Percentiles rank a stretch among this genome's conserved stretches.
Conservation (phyloP, 2,329 filamentous ascomycete genomes). For the Sarocladiaceae sp. region DNA sequence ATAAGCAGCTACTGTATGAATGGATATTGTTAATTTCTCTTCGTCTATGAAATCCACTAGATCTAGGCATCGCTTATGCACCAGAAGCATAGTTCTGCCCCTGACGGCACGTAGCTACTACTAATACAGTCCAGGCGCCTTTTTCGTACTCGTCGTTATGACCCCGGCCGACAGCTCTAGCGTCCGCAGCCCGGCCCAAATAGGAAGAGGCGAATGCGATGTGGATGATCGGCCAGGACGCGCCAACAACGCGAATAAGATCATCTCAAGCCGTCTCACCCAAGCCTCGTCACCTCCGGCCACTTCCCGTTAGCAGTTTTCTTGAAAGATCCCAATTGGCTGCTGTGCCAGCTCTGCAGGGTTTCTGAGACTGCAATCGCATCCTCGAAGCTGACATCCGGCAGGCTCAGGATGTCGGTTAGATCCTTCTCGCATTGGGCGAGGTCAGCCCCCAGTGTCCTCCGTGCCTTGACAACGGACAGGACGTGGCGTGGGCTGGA, state of each 20-base stretch:
- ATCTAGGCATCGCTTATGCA: constrained; percentile 1
- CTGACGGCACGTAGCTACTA: not conserved
- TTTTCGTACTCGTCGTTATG: not conserved
- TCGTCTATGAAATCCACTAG: not conserved
- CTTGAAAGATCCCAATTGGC: constrained; percentile 43
- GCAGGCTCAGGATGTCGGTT: constrained; percentile 50
- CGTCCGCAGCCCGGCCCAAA: no score
- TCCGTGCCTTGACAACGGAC: constrained; percentile 56
- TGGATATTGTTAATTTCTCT: not conserved
- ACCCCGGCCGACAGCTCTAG: no score
- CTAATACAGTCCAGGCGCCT: constrained; percentile 1
- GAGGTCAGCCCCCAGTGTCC: constrained; percentile 54
- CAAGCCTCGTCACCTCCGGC: constrained; percentile 44
- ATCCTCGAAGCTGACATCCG: constrained; percentile 48
- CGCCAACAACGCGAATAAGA: not conserved
- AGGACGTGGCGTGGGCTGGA: constrained; percentile 59
- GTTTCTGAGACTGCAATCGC: constrained; percentile 43
- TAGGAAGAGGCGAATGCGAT: not conserved
- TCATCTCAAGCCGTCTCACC: constrained; percentile 18
- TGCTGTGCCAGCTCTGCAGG: constrained; percentile 46
- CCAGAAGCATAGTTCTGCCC: not conserved
- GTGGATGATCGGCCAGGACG: not conserved
- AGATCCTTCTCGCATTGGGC: constrained; percentile 58
- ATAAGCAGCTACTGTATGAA: not conserved
- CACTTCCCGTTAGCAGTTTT: constrained; percentile 45